Base-by-base conservation (phyloP, 108 stramenopile genomes). In the Fragilaria radians region DNA sequence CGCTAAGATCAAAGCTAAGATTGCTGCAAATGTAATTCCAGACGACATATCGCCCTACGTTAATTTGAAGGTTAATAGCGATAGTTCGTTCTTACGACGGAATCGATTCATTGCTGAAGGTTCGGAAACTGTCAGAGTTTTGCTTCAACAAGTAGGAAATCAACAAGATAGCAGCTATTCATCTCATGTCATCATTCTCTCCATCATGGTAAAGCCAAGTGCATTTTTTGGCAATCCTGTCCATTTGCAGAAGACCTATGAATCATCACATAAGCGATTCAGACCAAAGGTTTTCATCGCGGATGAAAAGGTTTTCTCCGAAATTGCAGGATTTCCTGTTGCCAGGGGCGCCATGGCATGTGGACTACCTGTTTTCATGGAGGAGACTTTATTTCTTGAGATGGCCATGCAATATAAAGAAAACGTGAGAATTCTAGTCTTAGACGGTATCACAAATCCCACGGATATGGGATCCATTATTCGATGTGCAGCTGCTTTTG, bases 391-490 rank as follows among this genome's bases (percentile, higher is more conserved):
- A 18, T 63, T 80, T 45, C 36, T 82, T 52, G 24, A 54, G 23
- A 29, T 48, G 56, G 29, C 34, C 46, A 57, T 24, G 11, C 28
- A 28, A 54, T 42, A 2, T 26, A 45, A 65, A 7, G n/a, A 32
- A 4, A 28, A 51, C 1, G 25, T 66, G 25, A 74, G 80, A 5
- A 27, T 89, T 3, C 27, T 89, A 14, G 89, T 86, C 24, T 59
- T 87, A n/a, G 89, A 91, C 67, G 81, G 79, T 4, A 67, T 87
- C 29, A 83, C 72, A 53, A 82, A 91, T 62, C 65, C 83, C 22
- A 77, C 85, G 25, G 87, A 91, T 58, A 57, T 91, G 63, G 85
- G 85, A 7, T 79, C 85, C 49, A 79, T 87, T 48, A 71, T 85
- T 58, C 81, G 89, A 18, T 73, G 71, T 27, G 73, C 81, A 17